phyloP scores from a whole-genome alignment of 768 basidiomycete species.

The Boletus pseudo-olivaceus region DNA sequence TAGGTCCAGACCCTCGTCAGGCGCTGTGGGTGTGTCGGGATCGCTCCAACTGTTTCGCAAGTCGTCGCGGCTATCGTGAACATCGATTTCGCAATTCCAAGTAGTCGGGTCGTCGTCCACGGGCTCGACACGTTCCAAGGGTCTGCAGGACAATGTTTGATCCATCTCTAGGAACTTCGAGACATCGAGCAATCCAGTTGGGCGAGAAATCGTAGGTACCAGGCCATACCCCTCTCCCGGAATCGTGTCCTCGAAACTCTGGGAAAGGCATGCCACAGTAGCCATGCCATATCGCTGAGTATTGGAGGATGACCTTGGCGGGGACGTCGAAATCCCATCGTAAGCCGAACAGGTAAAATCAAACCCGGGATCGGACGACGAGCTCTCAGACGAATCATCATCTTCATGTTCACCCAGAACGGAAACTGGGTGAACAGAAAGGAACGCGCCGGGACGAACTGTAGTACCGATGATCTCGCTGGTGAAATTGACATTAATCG shows the following conservation, averaged over 20 bases:
- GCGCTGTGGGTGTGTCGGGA: background rate
- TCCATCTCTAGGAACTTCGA: background rate
- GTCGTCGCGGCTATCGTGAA: background rate
- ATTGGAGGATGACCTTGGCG: background rate
- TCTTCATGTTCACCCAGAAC: background rate
- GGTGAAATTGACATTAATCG: constrained; percentile 4
- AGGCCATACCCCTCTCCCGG: background rate
- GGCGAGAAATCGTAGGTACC: background rate
- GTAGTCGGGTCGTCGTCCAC: background rate
- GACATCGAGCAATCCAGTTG: background rate
- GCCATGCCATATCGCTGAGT: constrained; percentile 12
- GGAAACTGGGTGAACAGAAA: no score
- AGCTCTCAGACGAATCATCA: background rate
- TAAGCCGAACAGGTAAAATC: background rate
- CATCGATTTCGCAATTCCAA: background rate
- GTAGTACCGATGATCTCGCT: constrained; percentile 17
- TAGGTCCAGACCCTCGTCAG: background rate
- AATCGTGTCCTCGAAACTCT: background rate
- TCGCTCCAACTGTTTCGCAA: background rate
- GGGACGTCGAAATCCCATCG: background rate
- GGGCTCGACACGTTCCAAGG: background rate
- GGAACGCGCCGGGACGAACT: constrained; percentile 5
- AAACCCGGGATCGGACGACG: background rate
- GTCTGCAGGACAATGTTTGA: background rate
- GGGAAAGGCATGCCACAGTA: background rate